These are phyloP conservation scores for Aspergillus pseudotamarii DNA, from an alignment of 2,329 filamentous ascomycete species.

Conservation along the genomic window DNA sequence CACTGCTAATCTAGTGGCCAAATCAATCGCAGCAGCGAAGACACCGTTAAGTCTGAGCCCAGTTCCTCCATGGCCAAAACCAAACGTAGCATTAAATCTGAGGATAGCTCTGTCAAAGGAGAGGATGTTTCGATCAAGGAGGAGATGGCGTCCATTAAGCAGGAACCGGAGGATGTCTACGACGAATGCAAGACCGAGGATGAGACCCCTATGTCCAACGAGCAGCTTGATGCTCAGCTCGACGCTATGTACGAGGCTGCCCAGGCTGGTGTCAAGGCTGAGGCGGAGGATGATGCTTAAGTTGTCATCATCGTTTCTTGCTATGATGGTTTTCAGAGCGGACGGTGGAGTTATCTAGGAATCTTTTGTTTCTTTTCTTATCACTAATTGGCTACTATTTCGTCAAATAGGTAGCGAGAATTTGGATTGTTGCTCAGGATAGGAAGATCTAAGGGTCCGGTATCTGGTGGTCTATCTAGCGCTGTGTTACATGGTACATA, in stretches of 20 bases:
- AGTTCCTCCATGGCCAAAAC: neutral
- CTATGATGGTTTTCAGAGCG: neutral
- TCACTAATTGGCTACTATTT: neutral
- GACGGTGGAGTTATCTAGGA: neutral
- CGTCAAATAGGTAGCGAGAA: neutral
- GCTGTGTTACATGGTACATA: neutral
- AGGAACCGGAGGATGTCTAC: neutral
- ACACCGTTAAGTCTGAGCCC: neutral
- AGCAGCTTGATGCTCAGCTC: conserved; percentile 18
- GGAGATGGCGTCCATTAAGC: neutral
- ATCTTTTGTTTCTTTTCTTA: neutral
- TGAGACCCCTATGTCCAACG: conserved; percentile 8
- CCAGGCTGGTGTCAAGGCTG: neutral
- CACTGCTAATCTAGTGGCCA: neutral
- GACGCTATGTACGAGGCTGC: conserved; percentile 9
- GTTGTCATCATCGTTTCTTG: neutral
- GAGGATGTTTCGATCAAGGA: neutral
- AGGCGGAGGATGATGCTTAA: neutral
- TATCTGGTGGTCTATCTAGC: neutral
- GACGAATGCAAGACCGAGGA: conserved; percentile 3
- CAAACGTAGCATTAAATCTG: neutral
- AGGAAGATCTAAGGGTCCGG: neutral
- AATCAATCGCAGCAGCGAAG: neutral
- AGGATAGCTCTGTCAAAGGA: neutral
- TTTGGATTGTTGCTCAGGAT: neutral